Evolutionary conservation across 2,329 filamentous ascomycete genomes (phyloP), one percentile per base, ranked within the genome.

Genomic region (Arthroderma sp.): DNA sequence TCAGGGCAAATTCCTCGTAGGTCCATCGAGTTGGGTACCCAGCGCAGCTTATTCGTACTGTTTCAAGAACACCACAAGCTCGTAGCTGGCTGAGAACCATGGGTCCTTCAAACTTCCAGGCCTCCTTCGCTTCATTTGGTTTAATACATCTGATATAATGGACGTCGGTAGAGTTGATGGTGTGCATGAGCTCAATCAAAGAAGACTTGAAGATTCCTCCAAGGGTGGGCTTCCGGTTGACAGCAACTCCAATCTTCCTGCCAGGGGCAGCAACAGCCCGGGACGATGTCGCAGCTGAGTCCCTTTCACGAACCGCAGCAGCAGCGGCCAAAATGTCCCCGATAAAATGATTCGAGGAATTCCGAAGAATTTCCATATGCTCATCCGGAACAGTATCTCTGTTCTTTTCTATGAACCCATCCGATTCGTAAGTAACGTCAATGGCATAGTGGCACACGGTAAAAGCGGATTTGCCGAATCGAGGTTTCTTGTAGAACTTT

Each of bases 71-170:
- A 88, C 91, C 91, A 68, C 91, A 98, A 67, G 91, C 91, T 65
- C 93, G 82, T 57, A 98, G 73, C 66, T 98, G 91, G 65, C 86
- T 94, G 49, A 98, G 75, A 54, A 98, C 91, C 91, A 98, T 98
- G 3, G 93, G 91, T 0, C 91, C 91, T 61, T 98, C 91, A 50
- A 96, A 98, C 57, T 93, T 89, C 91, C 91, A 98, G 0, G 91
- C 79, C 58, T 85, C 85, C 66, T 98, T 98, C 42, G 80, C 86
- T 67, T 98, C 91, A 62, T 98, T 98, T 30, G 91, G 91, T 69
- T 98, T 98, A 68, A 98, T 96, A 64, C 91, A 98, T 55, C 91
- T 82, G 60, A 98, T 98, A 66, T 98, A 98, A 66, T 98, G 91
- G 15, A 96, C 91, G 62, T 98, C 91, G 2, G 91, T 98, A 54